These are phyloP conservation scores for Saccharomycopsis crataegensis DNA, from an alignment of 1,139 yeast species.

Conservation along the genomic window DNA sequence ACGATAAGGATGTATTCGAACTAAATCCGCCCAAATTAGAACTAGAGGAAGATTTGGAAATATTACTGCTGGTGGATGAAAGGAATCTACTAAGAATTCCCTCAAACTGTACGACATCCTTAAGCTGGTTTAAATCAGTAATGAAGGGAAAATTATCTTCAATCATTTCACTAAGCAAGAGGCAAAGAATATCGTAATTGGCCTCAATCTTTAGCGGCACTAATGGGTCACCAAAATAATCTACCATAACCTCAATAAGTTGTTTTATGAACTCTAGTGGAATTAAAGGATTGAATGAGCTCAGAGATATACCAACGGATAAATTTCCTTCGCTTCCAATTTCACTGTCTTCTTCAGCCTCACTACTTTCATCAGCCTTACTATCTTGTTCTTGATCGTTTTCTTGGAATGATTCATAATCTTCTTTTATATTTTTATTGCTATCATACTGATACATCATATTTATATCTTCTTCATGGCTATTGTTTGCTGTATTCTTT, in stretches of 20 bases:
- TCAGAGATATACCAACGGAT: background rate
- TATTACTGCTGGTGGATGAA: conserved; percentile 31
- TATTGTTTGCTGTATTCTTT: background rate
- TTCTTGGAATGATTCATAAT: background rate
- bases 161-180: conserved; percentile 59
- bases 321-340: conserved; percentile 17
- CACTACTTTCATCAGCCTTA: conserved; percentile 20
- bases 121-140: conserved; percentile 64
- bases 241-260: conserved; percentile 44
- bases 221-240: conserved; percentile 54
- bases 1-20: background rate
- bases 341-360: conserved; percentile 19
- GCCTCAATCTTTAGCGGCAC: conserved; percentile 52
- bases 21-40: conserved; percentile 4
- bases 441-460: background rate
- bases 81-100: conserved; percentile 35
- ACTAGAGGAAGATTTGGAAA: conserved; percentile 20
- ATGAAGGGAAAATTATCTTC: conserved; percentile 70
- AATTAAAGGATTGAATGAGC: conserved; percentile 38
- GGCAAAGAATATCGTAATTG: conserved; percentile 57
- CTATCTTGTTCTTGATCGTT: conserved; percentile 24
- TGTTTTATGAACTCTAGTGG: conserved; percentile 50
- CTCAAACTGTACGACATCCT: conserved; percentile 62
- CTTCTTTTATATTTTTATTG: too few species aligned
- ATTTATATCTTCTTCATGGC: background rate